phyloP scores from a whole-genome alignment of 176 grass and related monocot genomes.

The Eragrostis curvula region DNA sequence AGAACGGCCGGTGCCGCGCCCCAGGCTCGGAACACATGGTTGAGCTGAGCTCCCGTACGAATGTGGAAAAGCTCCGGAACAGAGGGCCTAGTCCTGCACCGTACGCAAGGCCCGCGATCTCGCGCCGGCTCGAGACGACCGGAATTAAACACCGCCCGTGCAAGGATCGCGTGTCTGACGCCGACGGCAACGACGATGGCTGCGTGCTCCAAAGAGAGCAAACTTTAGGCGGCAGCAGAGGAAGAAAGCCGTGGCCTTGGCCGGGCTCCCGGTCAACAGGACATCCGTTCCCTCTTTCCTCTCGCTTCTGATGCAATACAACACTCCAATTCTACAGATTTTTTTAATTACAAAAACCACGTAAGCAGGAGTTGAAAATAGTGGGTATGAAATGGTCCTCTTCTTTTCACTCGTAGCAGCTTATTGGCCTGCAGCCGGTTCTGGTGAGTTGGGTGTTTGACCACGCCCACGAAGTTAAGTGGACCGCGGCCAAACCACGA shows the following conservation, averaged over 20 bases:
- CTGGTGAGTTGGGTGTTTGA: not conserved
- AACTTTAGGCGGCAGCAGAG: not conserved
- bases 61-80: not conserved
- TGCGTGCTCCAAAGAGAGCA: not conserved
- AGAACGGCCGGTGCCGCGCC: too few relatives aligned
- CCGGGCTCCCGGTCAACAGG: not conserved
- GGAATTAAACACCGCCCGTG: not conserved
- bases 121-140: too few relatives aligned
- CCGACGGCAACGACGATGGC: not conserved
- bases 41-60: not conserved
- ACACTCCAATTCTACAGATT: not conserved
- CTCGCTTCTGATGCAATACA: conserved; percentile 12
- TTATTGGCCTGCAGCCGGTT: not conserved
- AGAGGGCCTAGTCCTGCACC: not conserved
- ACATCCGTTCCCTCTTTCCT: not conserved
- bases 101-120: not conserved
- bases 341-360: not conserved
- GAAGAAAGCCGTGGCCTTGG: not conserved
- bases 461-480: not conserved
- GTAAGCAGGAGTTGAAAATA: not conserved
- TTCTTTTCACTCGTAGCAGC: not conserved
- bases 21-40: not conserved
- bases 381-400: not conserved
- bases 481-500: not conserved
- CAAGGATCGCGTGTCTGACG: not conserved